Evolutionary conservation across 2,329 filamentous ascomycete species (phyloP).

Genomic region (Stagonosporopsis vannaccii): DNA sequence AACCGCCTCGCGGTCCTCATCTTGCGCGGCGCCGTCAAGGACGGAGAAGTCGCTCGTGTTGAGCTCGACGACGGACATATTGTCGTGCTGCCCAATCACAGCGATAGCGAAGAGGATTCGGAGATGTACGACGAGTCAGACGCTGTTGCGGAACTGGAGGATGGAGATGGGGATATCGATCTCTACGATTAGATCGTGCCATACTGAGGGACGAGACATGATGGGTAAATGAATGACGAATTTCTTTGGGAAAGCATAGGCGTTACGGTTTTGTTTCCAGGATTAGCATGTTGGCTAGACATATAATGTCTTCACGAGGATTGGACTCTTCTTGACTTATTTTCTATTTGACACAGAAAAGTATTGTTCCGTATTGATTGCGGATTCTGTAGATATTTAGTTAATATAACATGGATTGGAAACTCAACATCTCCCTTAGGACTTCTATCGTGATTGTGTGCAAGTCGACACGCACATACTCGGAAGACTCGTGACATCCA

Average conservation of each 20-base stretch:
- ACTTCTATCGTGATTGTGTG: too few relatives aligned
- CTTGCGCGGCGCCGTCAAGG: constrained; percentile 80
- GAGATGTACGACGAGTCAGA: constrained; percentile 80
- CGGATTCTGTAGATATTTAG: background rate
- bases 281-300: too few relatives aligned
- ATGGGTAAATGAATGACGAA: background rate
- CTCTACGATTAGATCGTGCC: constrained; percentile 66
- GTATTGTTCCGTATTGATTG: background rate
- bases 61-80: constrained; percentile 82
- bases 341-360: background rate
- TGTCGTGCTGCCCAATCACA: constrained; percentile 83
- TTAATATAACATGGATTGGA: background rate
- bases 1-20: constrained; percentile 93
- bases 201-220: background rate
- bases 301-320: too few relatives aligned
- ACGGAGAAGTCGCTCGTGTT: constrained; percentile 84
- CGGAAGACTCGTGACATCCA: too few relatives aligned
- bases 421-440: too few relatives aligned
- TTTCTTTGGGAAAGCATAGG: background rate
- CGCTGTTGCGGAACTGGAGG: constrained; percentile 71
- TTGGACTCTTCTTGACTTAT: too few relatives aligned
- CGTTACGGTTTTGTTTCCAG: background rate
- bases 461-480: too few relatives aligned
- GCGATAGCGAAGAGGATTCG: constrained; percentile 70
- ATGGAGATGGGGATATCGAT: constrained; percentile 64